Percentiles rank a stretch among this genome's conserved stretches.
Evolutionary conservation across 495 filamentous ascomycete species (phyloP).

Genomic region (Amphirosellinia nigrospora): DNA sequence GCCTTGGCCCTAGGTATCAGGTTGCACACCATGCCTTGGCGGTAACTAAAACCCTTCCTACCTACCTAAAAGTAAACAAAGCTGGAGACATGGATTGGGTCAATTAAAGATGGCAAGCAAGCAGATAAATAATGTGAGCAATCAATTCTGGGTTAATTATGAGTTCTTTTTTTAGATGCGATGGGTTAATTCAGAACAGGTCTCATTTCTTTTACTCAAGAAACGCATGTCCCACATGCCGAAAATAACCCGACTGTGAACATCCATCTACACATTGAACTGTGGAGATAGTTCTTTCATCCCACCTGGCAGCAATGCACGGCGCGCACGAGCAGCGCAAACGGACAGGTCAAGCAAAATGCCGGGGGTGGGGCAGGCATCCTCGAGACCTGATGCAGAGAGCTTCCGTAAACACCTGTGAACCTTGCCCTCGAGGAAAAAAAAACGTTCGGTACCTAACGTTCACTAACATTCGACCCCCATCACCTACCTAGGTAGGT

Average conservation of each 20-base stretch:
- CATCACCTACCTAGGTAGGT: neutral
- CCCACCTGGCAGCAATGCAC: neutral
- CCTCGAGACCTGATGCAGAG: conserved; percentile 11
- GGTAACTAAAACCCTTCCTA: neutral
- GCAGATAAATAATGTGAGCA: neutral
- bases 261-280: neutral
- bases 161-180: neutral
- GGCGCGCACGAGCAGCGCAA: neutral
- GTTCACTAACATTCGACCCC: conserved; percentile 1
- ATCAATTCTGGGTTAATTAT: neutral
- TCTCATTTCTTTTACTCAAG: neutral
- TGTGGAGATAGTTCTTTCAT: neutral
- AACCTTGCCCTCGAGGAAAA: neutral
- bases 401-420: neutral
- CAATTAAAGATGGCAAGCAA: neutral
- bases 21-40: neutral
- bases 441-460: neutral
- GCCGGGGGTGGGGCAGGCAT: conserved; percentile 3
- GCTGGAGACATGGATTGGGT: neutral
- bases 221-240: too few relatives aligned
- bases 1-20: neutral
- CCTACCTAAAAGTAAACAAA: neutral
- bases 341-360: conserved; percentile 15
- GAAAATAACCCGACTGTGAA: neutral
- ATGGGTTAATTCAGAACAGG: neutral